Evolutionary conservation across 2,329 filamentous ascomycete genomes (phyloP).

Genomic region (Colletotrichum nymphaeae): DNA sequence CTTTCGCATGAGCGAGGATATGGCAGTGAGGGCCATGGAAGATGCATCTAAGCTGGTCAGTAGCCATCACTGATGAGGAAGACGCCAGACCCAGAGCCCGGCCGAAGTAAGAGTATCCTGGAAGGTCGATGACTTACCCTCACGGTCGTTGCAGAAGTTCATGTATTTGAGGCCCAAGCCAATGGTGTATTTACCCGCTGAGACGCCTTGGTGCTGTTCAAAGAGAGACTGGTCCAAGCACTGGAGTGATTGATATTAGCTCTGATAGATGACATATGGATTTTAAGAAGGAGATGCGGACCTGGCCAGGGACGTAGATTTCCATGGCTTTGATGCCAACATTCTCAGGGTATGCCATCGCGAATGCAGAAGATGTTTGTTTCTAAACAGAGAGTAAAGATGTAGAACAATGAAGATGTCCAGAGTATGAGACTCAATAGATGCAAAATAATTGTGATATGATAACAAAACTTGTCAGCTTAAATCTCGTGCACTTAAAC

Average conservation of each 20-base stretch:
- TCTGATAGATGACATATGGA: background rate
- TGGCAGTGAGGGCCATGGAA: constrained; percentile 82
- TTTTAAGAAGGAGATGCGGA: constrained; percentile 56
- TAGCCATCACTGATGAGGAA: constrained; percentile 53
- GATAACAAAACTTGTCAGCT: too few relatives aligned
- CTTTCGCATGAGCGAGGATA: constrained; percentile 82
- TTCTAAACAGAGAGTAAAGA: too few relatives aligned
- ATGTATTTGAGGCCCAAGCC: constrained; percentile 91
- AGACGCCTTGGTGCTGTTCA: constrained; percentile 87
- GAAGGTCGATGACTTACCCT: constrained; percentile 67
- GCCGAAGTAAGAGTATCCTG: too few relatives aligned
- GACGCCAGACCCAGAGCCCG: too few relatives aligned
- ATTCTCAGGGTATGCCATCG: constrained; percentile 47
- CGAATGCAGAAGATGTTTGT: too few relatives aligned
- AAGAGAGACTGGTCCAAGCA: constrained; percentile 86
- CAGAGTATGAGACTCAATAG: too few relatives aligned
- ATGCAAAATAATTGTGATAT: too few relatives aligned
- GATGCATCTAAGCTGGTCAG: constrained; percentile 69
- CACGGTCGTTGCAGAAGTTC: constrained; percentile 90
- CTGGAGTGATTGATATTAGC: constrained; percentile 52
- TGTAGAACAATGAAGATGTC: too few relatives aligned
- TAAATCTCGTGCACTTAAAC: too few relatives aligned
- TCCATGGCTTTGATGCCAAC: constrained; percentile 95
- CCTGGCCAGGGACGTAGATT: constrained; percentile 88
- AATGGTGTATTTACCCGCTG: constrained; percentile 88